Evolutionary conservation across 106 monocot species (phyloP).

Genomic region (Triglochin maritima): DNA sequence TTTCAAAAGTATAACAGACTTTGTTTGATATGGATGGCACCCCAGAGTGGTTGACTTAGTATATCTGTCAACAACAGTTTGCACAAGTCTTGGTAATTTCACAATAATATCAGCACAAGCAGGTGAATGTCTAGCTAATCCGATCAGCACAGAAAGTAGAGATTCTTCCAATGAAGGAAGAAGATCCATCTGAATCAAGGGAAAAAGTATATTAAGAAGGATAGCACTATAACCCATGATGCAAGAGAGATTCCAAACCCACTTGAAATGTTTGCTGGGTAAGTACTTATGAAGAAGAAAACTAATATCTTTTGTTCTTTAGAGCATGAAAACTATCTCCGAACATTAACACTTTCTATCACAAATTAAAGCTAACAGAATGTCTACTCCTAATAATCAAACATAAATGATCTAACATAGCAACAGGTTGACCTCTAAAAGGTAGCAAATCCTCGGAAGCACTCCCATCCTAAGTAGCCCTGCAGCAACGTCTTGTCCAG

Average conservation of each 20-base stretch:
- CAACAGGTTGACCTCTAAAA: conserved; percentile 57
- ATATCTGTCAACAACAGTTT: conserved; percentile 43
- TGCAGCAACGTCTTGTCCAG: conserved; percentile 90
- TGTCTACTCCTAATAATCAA: background rate
- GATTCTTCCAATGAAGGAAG: conserved; percentile 62
- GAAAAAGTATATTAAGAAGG: conserved; percentile 1
- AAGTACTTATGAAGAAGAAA: too few relatives aligned
- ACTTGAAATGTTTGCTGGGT: too few relatives aligned
- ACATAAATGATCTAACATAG: background rate
- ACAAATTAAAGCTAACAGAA: too few relatives aligned
- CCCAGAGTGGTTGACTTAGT: conserved; percentile 32
- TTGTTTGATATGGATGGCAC: conserved; percentile 47
- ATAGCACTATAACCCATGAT: background rate
- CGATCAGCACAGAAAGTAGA: conserved; percentile 75
- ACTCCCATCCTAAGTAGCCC: conserved; percentile 93
- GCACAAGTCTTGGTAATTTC: conserved; percentile 66
- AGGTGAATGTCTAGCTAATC: conserved; percentile 81
- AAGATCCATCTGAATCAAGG: conserved; percentile 65
- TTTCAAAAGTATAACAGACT: conserved; percentile 59
- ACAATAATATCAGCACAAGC: conserved; percentile 68
- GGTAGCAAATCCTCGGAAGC: conserved; percentile 84
- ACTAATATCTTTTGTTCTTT: too few relatives aligned
- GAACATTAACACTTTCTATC: too few relatives aligned
- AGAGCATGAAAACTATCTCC: too few relatives aligned
- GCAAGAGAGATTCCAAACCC: background rate